Evolutionary conservation across 192 early-diverging fungal genomes (phyloP).

Genomic region (Martensiomyces pterosporus): DNA sequence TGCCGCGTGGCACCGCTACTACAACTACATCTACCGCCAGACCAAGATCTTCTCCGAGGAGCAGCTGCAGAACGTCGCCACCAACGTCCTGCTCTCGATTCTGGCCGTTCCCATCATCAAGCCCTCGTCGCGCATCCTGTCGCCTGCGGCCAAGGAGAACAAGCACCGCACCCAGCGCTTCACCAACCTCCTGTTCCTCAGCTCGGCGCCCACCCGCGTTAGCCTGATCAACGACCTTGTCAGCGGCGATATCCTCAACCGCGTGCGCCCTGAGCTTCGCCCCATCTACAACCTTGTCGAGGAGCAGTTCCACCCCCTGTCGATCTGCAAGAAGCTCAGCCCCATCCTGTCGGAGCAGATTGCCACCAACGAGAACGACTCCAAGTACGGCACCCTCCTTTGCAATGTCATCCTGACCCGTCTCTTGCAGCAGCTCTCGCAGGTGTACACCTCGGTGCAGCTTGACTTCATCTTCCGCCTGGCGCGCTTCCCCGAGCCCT

Average conservation of each 20-base stretch:
- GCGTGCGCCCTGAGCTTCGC: constrained; percentile 82
- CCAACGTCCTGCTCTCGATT: constrained; percentile 88
- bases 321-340: constrained; percentile 94
- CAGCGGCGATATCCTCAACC: constrained; percentile 77
- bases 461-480: constrained; percentile 89
- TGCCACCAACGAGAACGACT: constrained; percentile 65
- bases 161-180: constrained; percentile 76
- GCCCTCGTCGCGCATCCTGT: constrained; percentile 66
- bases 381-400: constrained; percentile 89
- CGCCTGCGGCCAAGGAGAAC: constrained; percentile 72
- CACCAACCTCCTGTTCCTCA: constrained; percentile 82
- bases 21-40: constrained; percentile 68
- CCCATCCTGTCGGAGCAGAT: constrained; percentile 74
- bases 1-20: constrained; percentile 93
- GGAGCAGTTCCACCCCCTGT: constrained; percentile 98
- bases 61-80: constrained; percentile 86
- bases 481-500: constrained; percentile 81
- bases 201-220: constrained; percentile 79
- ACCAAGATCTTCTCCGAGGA: constrained; percentile 80
- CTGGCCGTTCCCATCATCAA: constrained; percentile 96
- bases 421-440: constrained; percentile 94
- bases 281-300: constrained; percentile 95
- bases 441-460: constrained; percentile 97
- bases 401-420: constrained; percentile 97
- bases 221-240: constrained; percentile 87